Base-by-base conservation (phyloP, 805 yeast genomes). In the Starmera pachycereana region DNA sequence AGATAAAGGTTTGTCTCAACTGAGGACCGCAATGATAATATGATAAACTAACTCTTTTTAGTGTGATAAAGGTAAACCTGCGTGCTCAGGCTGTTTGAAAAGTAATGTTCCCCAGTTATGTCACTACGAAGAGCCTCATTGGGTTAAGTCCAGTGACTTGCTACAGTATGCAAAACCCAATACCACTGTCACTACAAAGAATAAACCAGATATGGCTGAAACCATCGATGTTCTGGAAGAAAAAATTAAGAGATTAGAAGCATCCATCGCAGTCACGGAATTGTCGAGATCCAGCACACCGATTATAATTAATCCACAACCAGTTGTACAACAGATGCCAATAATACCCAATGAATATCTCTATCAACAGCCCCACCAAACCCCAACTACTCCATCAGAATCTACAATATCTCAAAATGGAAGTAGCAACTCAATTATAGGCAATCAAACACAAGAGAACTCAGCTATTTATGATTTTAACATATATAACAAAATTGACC, bases 41-140 rank as follows among this genome's bases (percentile, higher is more conserved):
- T n/a, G n/a, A 22, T 27, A 31, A 37, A 37, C 39, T 22, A 18
- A 10, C 7, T 31, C 29, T 18, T 13, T 14, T 37, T 51, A 48
- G 44, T 69, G 74, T 56, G 72, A 68, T 45, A 64, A 66, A 44
- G 59, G 58, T 35, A 67, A 71, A 43, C 81, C 81, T 1, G 68
- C 66, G 37, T 74, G 81, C 53, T 60, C 68, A 13, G 74, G 74
- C 42, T 74, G 81, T 58, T 55, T 60, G 12, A 74, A 72, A 51
- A 72, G 75, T 33, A 76, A 74, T 8, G 78, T 74, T n/a, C 63
- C 63, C 8, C 78, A 74, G 50, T 53, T 74, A 16, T 74, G 81
- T 42, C 71, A 71, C 36, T 74, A 72, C 42, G 65, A 74, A 51
- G 77, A 72, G 43, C 81, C 78, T 30, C 59, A 67, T 27, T 74